Base-by-base conservation (phyloP, 805 yeast genomes). In the Alloascoidea africana region DNA sequence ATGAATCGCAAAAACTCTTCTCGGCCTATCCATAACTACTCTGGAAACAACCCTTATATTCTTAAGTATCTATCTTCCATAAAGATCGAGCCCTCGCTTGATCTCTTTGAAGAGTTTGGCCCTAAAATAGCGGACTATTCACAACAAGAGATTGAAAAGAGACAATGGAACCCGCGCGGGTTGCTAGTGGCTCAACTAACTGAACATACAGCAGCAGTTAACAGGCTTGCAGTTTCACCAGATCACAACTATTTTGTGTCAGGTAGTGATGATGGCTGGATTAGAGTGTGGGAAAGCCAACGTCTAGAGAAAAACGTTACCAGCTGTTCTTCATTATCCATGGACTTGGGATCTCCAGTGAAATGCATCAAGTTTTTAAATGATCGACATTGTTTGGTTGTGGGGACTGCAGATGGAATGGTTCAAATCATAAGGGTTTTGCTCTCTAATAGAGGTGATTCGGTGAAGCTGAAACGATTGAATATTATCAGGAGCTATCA, bases 221-320 rank as follows among this genome's bases (percentile, higher is more conserved):
- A 65, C 16, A 58, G 76, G 17, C 50, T 85, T 5, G 70, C 65
- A 1, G 67, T 71, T 0, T 66, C 82, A 3, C 75, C 79, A 0
- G 75, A 78, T 18, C 66, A 73, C 13, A 68, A 69, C 16, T 78
- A 71, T 44, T 75, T 89, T 44, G 59, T 85, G 2, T 76, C 91
- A 2, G 94, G 86, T 2, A 83, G 91, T 4, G 80, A 76, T 36
- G 67, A 68, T 18, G 95, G 96, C 0, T 50, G 59, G 1, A 48
- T 91, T 32, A 78, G 73, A 44, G 55, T 89, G 0, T 91, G 96
- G 96, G 93, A 84, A 49, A 55, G 76, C 1, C 48, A 59, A 5
- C 70, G 74, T 41, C 56, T 87, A 27, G 84, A 76, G 38, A 68
- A 68, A 39, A 80, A 78, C 32, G 70, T 75, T 3, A 58, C 68